Percentiles rank a stretch among this genome's conserved stretches.
These are phyloP conservation scores for Yamadazyma phyllophila DNA, from an alignment of 805 yeast species.

Conservation along the genomic window DNA sequence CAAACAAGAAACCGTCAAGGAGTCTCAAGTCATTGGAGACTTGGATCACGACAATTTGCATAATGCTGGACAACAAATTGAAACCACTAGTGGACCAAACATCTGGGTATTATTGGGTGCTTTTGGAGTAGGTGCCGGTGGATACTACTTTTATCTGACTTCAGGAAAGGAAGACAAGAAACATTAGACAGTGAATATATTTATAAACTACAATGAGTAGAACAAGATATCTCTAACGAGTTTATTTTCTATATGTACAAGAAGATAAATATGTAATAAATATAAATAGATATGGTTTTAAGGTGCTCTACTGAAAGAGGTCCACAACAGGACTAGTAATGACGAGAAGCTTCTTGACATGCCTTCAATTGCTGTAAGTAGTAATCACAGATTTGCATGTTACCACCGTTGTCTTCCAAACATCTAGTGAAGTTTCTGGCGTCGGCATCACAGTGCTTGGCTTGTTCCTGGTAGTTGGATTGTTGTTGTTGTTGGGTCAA, in stretches of 20 bases:
- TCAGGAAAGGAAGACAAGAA: not conserved
- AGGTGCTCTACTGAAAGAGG: no score
- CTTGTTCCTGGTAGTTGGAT: conserved; percentile 38
- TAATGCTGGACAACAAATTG: conserved; percentile 15
- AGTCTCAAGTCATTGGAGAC: conserved; percentile 34
- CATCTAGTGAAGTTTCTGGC: conserved; percentile 96
- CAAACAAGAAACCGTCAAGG: conserved; percentile 30
- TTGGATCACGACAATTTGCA: conserved; percentile 34
- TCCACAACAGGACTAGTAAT: conserved; percentile 49
- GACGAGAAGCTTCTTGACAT: conserved; percentile 90
- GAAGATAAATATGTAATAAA: conserved; percentile 2
- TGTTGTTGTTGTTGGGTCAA: conserved; percentile 35
- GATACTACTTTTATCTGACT: conserved; percentile 22
- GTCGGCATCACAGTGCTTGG: conserved; percentile 78
- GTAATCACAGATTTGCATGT: conserved; percentile 95
- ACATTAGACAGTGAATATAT: not conserved
- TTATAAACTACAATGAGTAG: not conserved
- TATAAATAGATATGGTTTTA: not conserved
- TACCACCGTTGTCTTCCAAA: conserved; percentile 88
- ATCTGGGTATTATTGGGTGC: conserved; percentile 19
- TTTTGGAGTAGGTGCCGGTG: conserved; percentile 30
- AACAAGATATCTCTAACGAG: not conserved
- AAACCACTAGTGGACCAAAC: conserved; percentile 3
- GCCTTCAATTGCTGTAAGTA: conserved; percentile 97
- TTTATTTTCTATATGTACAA: conserved; percentile 6